Evolutionary conservation across 2,329 filamentous ascomycete species (phyloP), one percentile per base, ranked within the genome.

Genomic region (Colletotrichum sidae): DNA sequence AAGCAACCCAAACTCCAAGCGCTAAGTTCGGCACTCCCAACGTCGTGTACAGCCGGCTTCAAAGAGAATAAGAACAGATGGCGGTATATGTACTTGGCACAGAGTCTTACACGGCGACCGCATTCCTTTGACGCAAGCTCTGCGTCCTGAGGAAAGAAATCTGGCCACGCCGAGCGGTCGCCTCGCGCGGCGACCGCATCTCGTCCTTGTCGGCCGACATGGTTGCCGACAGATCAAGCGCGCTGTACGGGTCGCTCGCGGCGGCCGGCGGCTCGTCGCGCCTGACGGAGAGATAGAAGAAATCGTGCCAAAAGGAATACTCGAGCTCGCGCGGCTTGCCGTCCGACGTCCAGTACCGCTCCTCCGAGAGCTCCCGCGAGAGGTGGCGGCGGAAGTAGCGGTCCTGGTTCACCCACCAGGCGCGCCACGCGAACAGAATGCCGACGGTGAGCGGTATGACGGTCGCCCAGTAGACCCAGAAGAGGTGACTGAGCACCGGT

Each of bases 381-480:
- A 83, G 73, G 65, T 82, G 80, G 4, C 79, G 75, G 0, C 81
- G 74, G 70, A 83, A 83, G 71, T 78, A 81, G 2, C 81, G 76
- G 69, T 83, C 81, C 69, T 83, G 80, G 9, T 74, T 76, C 2
- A 83, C 80, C 81, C 81, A 83, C 81, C 81, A 83, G 1, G 77
- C 79, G 5, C 81, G 79, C 81, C 81, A 83, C 10, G 69, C 63
- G 17, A 75, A 71, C 8, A 83, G 72, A 46, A 83, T 82, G 47
- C 78, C 54, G 38, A 81, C 63, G 0, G 80, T 83, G 11, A 83
- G 70, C 0, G 81, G 81, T 17, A 82, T 73, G 0, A 78, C 78
- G 42, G 81, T 77, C 4, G 78, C 76, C 81, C 81, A 83, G 71
- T 82, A 83, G 37, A 81, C 75, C 80, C 79, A 83, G 60, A 83